A percentile compares a stretch with the other conserved stretches of the same genome.
phyloP scores from a whole-genome alignment of 2,329 filamentous ascomycete species.

The Neofusicoccum cordaticola region DNA sequence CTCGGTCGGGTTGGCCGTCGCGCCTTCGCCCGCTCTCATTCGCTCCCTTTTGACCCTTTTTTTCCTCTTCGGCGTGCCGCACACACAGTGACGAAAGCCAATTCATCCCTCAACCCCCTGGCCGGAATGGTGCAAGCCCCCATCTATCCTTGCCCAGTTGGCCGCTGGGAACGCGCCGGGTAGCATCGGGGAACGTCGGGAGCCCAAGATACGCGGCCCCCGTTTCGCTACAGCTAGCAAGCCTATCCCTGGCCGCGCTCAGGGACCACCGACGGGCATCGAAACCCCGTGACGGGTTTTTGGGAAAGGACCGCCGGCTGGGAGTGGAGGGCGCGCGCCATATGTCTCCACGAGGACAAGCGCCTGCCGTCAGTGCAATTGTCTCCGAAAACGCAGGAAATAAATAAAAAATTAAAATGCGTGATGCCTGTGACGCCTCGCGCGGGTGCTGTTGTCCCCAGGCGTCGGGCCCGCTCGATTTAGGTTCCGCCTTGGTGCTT shows the following conservation, averaged over 20 bases:
- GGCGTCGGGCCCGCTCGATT: conserved; percentile 2
- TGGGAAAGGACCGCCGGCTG: no score
- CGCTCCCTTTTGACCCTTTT: background rate
- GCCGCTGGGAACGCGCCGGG: background rate
- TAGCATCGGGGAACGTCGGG: conserved; percentile 12
- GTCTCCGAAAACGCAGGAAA: no score
- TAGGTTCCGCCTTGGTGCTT: background rate
- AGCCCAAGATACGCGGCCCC: conserved; percentile 12
- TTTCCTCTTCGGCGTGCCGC: background rate
- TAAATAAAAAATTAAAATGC: background rate
- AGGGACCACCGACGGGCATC: conserved; percentile 7
- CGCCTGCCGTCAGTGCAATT: no score
- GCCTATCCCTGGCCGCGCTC: conserved; percentile 1
- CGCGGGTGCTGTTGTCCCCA: background rate
- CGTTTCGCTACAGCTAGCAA: background rate
- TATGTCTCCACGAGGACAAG: no score
- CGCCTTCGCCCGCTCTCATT: background rate
- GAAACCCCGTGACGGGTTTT: background rate
- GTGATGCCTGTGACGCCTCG: background rate
- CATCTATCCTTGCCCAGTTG: no score
- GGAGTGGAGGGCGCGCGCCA: no score
- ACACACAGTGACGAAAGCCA: background rate
- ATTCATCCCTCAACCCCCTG: conserved; percentile 11
- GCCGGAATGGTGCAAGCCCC: background rate
- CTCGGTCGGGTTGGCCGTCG: background rate